Conservation (phyloP, 1,284 basidiomycete species). For the Vanrija sp. region DNA sequence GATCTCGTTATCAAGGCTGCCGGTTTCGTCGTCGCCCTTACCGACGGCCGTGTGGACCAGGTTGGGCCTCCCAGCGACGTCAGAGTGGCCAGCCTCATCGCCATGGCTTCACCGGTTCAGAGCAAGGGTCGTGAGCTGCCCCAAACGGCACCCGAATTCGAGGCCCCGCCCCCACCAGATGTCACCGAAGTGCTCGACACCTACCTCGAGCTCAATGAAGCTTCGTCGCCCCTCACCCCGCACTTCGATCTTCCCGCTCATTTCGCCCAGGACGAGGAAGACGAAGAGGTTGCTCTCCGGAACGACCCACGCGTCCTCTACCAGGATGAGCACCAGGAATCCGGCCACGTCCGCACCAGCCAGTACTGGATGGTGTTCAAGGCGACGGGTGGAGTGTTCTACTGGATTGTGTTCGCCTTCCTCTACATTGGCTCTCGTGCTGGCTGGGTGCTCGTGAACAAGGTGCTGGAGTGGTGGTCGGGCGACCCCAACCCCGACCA, state of each 20-base stretch:
- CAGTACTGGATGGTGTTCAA: conserved; percentile 41
- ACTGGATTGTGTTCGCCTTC: conserved; percentile 40
- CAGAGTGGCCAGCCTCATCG: conserved; percentile 8
- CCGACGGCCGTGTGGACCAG: conserved; percentile 31
- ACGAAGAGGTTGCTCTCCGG: neutral
- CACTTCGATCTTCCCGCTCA: neutral
- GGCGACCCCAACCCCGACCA: conserved; percentile 24
- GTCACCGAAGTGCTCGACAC: neutral
- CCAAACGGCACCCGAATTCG: neutral
- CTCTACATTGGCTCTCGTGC: conserved; percentile 26
- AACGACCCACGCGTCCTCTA: conserved; percentile 50
- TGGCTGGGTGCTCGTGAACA: conserved; percentile 19
- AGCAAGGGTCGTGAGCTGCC: neutral
- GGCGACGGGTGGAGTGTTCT: conserved; percentile 45
- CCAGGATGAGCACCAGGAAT: conserved; percentile 64
- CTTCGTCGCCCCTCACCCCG: neutral
- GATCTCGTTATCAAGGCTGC: conserved; percentile 49
- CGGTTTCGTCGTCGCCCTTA: conserved; percentile 58
- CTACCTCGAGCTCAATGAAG: neutral
- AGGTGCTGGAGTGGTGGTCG: conserved; percentile 40
- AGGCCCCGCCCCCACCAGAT: neutral
- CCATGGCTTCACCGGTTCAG: conserved; percentile 8
- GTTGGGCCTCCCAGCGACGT: conserved; percentile 26
- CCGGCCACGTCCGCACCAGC: conserved; percentile 47
- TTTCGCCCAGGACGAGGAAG: neutral